Conservation (phyloP, 2,329 filamentous ascomycete species). For the Teratosphaeria gauchensis region DNA sequence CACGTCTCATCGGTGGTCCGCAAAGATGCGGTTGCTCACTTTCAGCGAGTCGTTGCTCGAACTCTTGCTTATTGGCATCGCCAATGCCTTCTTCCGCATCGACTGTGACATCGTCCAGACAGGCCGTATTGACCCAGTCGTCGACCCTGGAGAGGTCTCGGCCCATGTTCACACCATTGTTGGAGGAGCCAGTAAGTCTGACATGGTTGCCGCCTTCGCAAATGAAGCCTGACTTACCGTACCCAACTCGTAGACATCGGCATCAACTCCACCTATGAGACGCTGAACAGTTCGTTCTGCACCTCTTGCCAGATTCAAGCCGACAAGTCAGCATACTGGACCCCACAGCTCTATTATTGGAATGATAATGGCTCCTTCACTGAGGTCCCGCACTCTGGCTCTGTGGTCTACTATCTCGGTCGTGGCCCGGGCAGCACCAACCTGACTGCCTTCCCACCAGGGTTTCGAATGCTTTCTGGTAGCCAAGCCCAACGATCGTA, state of each 20-base stretch:
- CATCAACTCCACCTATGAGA: slow-evolving; percentile 50
- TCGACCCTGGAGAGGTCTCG: slow-evolving; percentile 24
- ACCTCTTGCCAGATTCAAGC: slow-evolving; percentile 24
- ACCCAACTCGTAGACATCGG: slow-evolving; percentile 42
- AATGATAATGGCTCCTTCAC: slow-evolving; percentile 26
- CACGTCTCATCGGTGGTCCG: not conserved
- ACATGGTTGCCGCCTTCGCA: not conserved
- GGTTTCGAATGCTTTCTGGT: slow-evolving; percentile 62
- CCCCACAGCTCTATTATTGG: slow-evolving; percentile 27
- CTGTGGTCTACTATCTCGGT: slow-evolving; percentile 62
- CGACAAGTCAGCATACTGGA: slow-evolving; percentile 31
- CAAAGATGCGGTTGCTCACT: not conserved
- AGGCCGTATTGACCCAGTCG: slow-evolving; percentile 28
- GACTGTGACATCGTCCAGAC: slow-evolving; percentile 26
- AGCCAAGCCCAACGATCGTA: slow-evolving; percentile 47
- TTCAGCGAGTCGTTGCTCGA: not conserved
- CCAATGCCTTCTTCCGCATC: slow-evolving; percentile 27
- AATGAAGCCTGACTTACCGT: not conserved
- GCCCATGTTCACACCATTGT: slow-evolving; percentile 26
- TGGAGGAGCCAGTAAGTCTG: slow-evolving; percentile 23
- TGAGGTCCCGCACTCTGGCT: slow-evolving; percentile 51
- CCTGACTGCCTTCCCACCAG: slow-evolving; percentile 57
- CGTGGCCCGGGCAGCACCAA: slow-evolving; percentile 42
- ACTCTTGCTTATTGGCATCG: slow-evolving; percentile 8
- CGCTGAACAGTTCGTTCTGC: slow-evolving; percentile 50